These are phyloP conservation scores for Babesia ovis DNA, from an alignment of 169 alveolate genomes.

Conservation along the genomic window DNA sequence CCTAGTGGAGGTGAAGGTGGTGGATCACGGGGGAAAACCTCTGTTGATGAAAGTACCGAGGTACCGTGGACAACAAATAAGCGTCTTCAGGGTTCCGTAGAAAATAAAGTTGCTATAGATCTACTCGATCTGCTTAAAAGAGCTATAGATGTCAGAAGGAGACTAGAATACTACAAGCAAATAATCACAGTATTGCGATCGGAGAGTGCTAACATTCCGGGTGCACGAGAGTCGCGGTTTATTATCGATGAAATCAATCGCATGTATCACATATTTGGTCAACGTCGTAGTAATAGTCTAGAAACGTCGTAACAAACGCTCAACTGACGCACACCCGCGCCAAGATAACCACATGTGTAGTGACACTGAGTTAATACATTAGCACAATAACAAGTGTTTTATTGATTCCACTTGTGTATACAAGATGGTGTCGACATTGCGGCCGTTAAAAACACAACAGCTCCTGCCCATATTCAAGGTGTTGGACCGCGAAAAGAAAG, in stretches of 20 bases:
- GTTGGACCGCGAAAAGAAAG: conserved; percentile 40
- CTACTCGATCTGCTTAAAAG: not conserved
- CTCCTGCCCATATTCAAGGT: conserved; percentile 47
- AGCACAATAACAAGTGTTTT: not conserved
- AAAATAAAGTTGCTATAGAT: not conserved
- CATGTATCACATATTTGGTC: not conserved
- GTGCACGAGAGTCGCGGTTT: not conserved
- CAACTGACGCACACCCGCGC: conserved; percentile 14
- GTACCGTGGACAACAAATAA: not conserved
- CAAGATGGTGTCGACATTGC: conserved; percentile 24
- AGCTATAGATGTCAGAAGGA: not conserved
- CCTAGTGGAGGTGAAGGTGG: not conserved
- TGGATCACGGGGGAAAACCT: not conserved
- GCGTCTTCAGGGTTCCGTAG: too few relatives aligned
- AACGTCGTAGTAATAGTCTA: too few relatives aligned
- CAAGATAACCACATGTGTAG: not conserved
- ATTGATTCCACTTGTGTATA: not conserved
- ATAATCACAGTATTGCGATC: not conserved
- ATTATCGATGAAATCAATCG: not conserved
- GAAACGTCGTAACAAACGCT: not conserved
- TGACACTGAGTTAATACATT: not conserved
- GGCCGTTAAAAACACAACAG: conserved; percentile 48
- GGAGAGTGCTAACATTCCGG: not conserved
- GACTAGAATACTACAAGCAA: not conserved
- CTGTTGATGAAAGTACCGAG: not conserved